Evolutionary conservation across 495 filamentous ascomycete species (phyloP).

Genomic region (Xylaria sp.): DNA sequence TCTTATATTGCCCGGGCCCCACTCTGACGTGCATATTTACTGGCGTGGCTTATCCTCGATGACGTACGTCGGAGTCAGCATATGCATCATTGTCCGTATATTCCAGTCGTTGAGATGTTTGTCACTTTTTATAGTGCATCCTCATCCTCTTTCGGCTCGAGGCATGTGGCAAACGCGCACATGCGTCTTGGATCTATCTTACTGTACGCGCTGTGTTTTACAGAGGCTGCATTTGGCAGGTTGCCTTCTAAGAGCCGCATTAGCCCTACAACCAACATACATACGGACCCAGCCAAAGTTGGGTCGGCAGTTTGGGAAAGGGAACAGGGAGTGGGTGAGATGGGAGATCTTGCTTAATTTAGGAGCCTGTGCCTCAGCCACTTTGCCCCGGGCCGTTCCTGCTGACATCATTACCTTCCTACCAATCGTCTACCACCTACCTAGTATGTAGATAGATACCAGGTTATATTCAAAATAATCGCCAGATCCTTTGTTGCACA

Average conservation of each 20-base stretch:
- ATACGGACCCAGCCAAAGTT: background rate
- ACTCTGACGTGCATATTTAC: background rate
- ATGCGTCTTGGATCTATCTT: background rate
- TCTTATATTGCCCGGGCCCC: background rate
- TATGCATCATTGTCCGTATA: background rate
- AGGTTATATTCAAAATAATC: background rate
- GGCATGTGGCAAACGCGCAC: background rate
- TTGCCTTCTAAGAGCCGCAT: background rate
- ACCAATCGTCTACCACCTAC: background rate
- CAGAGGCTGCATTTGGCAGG: background rate
- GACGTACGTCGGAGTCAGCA: background rate
- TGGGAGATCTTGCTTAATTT: conserved; percentile 3
- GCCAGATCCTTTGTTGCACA: background rate
- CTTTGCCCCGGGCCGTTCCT: background rate
- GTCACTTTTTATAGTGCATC: background rate
- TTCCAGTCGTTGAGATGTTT: background rate
- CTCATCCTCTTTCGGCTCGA: background rate
- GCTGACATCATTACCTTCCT: background rate
- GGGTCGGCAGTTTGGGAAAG: background rate
- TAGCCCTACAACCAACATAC: background rate
- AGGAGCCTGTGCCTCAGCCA: background rate
- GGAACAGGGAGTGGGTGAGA: background rate
- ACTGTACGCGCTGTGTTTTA: background rate
- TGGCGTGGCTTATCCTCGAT: background rate
- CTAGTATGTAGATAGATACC: background rate